These are phyloP conservation scores for Sporothrix luriei DNA, from an alignment of 2,329 filamentous ascomycete genomes.

Conservation along the genomic window DNA sequence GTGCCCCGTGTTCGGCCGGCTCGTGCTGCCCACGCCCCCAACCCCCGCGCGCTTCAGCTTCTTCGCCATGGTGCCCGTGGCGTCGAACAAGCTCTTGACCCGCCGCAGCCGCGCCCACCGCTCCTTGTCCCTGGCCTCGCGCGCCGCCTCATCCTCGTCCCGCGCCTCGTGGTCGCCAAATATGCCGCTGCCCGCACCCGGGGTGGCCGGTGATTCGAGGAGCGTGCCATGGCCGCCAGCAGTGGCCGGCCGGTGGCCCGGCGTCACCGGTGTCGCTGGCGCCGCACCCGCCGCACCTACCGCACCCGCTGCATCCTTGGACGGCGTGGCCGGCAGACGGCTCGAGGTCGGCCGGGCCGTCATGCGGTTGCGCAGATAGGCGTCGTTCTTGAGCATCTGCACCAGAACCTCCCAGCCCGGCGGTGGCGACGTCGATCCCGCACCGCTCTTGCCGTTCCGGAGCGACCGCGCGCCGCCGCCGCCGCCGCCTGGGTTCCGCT, in stretches of 20 bases:
- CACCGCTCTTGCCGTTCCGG: conserved; percentile 38
- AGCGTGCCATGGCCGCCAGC: conserved; percentile 34
- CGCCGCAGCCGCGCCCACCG: conserved; percentile 71
- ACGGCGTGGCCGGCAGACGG: neutral
- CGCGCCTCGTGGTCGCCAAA: conserved; percentile 27
- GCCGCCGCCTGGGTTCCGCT: conserved; percentile 58
- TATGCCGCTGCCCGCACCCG: neutral
- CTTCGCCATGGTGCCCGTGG: conserved; percentile 56
- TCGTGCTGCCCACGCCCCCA: conserved; percentile 25
- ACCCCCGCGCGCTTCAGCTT: conserved; percentile 47
- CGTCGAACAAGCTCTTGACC: conserved; percentile 71
- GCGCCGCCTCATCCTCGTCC: conserved; percentile 48
- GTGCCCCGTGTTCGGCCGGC: conserved; percentile 33
- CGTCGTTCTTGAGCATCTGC: conserved; percentile 61
- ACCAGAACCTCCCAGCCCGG: conserved; percentile 60
- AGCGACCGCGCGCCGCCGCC: conserved; percentile 21
- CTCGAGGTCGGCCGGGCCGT: conserved; percentile 31
- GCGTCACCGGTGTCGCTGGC: neutral
- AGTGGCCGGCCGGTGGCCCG: conserved; percentile 10
- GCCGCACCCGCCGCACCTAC: neutral
- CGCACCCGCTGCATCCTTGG: neutral
- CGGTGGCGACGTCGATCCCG: conserved; percentile 40
- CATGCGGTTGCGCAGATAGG: conserved; percentile 52
- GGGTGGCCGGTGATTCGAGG: conserved; percentile 37
- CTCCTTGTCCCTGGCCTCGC: conserved; percentile 67